Evolutionary conservation across 192 early-diverging fungal genomes (phyloP), one percentile per base, ranked within the genome.

Genomic region (Cetraspora pellucida): DNA sequence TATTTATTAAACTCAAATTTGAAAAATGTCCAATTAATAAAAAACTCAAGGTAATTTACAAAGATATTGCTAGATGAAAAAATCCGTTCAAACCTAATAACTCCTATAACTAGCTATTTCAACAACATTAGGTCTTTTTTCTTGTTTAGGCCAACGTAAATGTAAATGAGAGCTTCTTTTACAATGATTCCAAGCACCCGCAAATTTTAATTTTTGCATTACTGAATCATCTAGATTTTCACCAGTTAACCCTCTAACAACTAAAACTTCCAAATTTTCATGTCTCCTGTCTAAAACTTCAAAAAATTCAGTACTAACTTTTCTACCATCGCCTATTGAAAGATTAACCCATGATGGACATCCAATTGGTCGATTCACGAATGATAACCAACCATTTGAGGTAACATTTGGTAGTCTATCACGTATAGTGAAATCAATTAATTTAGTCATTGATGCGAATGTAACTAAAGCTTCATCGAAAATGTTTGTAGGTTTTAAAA

Each of bases 281-380:
- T 75, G 74, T 23, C 27, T 17, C 3, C 64, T n/a, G 16, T 75
- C 54, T 64, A 75, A 49, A 1, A 64, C 30, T 25, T 64, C 45
- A 64, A 75, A 75, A 50, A 75, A 75, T 64, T 75, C 44, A 16
- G 74, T 23, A 55, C 28, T 31, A 46, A 75, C 63, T 52, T 37
- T 13, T 30, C 74, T 60, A 7, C 74, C 74, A 47, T 75, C 74
- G 49, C 49, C 47, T 16, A 75, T 75, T 30, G 23, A 23, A 23
- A 75, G 25, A 64, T 0, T 28, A 30, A n/a, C 44, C 74, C 74
- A 75, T 0, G 74, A 75, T 10, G 57, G 60, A 63, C 44, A 28
- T 11, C 28, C 60, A 5, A 11, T 2, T 0, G 74, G 74, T 64
- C 74, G 44, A 59, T 49, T 75, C 1, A 52, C 74, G 3, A 75